These are phyloP conservation scores for Blastobotrys terrestris DNA, from an alignment of 805 yeast species.

Conservation along the genomic window DNA sequence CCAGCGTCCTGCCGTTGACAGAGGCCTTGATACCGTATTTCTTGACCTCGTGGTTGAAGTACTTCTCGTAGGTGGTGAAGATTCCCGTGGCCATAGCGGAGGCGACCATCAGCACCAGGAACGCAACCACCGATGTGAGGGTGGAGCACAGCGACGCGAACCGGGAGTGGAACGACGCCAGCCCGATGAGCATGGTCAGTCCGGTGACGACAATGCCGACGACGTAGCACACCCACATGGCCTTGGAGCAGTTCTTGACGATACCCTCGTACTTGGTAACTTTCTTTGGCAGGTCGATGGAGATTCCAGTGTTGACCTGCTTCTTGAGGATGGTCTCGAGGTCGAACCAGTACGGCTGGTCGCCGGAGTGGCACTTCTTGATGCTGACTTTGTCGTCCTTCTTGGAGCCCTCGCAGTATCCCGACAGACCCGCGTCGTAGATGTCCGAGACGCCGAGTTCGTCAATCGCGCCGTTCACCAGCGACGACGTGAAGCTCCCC, in stretches of 20 bases:
- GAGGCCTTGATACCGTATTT: constrained; percentile 51
- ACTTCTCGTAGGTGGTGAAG: constrained; percentile 42
- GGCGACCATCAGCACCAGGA: constrained; percentile 32
- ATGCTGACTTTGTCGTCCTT: constrained; percentile 28
- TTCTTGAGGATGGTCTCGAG: constrained; percentile 36
- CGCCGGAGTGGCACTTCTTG: constrained; percentile 49
- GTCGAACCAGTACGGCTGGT: constrained; percentile 51
- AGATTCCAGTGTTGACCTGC: constrained; percentile 23
- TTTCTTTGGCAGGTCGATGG: constrained; percentile 47
- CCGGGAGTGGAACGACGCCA: constrained; percentile 42
- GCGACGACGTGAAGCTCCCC: constrained; percentile 11
- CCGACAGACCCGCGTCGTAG: constrained; percentile 56
- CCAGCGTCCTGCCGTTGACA: constrained; percentile 47
- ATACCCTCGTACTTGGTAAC: constrained; percentile 42
- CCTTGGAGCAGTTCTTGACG: constrained; percentile 44
- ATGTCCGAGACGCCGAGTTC: constrained; percentile 39
- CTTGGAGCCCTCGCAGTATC: constrained; percentile 48
- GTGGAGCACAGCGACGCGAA: constrained; percentile 42
- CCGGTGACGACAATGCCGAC: constrained; percentile 42
- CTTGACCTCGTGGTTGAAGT: constrained; percentile 43
- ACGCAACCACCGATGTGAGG: constrained; percentile 36
- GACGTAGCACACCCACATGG: constrained; percentile 52
- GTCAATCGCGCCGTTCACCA: constrained; percentile 16
- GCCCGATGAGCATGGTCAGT: constrained; percentile 32
- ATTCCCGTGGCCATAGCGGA: constrained; percentile 60